Conservation (phyloP, 768 basidiomycete species). For the Boletales sp. region DNA sequence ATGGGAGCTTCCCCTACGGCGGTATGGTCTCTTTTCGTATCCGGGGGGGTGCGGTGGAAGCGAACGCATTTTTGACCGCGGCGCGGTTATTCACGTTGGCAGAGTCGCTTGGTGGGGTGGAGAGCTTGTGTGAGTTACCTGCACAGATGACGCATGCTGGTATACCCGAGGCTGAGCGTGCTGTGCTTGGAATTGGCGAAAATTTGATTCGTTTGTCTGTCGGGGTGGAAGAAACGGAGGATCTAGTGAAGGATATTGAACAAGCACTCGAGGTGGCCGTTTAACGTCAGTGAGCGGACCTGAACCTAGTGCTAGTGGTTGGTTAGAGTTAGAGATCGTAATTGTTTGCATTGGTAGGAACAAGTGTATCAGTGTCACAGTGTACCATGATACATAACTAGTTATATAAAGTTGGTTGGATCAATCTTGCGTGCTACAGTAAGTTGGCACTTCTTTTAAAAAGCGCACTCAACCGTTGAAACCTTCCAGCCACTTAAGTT, state of each 20-base stretch:
- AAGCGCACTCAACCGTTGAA: no score
- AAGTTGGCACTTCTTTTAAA: no score
- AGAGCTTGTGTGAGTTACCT: constrained; percentile 86
- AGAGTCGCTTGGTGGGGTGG: constrained; percentile 89
- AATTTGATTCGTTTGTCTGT: constrained; percentile 78
- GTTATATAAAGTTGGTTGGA: no score
- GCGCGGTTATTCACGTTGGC: constrained; percentile 75
- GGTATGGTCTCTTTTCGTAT: constrained; percentile 84
- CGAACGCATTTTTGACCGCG: constrained; percentile 64
- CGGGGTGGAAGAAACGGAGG: constrained; percentile 85
- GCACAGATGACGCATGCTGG: constrained; percentile 86
- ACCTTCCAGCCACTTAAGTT: no score
- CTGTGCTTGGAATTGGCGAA: constrained; percentile 69
- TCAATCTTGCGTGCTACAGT: no score
- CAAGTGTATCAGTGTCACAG: no score
- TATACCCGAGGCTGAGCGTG: constrained; percentile 66
- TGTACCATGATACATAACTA: no score
- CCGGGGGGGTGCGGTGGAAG: constrained; percentile 46
- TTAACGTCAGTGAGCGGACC: neutral
- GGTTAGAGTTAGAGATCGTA: no score
- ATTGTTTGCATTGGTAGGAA: no score
- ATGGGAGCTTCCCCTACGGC: constrained; percentile 76
- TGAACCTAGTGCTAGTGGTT: no score
- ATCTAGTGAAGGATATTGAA: constrained; percentile 50
- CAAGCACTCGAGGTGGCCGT: constrained; percentile 24